Base-by-base conservation (phyloP, 2,329 filamentous ascomycete species). In the Paracorniculantispora psalliotae region DNA sequence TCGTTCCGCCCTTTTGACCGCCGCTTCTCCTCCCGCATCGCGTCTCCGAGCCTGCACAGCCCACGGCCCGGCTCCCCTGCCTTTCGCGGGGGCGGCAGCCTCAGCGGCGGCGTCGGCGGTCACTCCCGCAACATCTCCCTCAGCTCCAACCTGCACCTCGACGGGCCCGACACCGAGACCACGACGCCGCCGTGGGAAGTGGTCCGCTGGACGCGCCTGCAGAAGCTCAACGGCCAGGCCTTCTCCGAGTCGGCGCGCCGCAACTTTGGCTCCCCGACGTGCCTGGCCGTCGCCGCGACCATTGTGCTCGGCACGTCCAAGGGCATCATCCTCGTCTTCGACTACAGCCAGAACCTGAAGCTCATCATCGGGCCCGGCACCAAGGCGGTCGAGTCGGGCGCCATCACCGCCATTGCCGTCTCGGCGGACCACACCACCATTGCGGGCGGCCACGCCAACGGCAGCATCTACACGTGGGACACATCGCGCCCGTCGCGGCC, bases 401-500 rank as follows among this genome's bases (percentile, higher is more conserved):
- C 92, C 48, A 82, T 99, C 51, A 96, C 91, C 4, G 84, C 94
- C 1, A 79, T 99, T 60, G 91, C 94, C 5, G 86, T 97, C 60
- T 96, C 94, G 28, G 92, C 93, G 19, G 94, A 99, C 69, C 92
- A 97, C 72, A 89, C 90, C 1, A 96, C 93, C 1, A 82, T 99
- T 64, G 94, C 91, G 35, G 91, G 88, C 39, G 94, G 94, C 3
- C 93, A 99, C 80, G 87, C 86, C 0, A 91, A 88, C 66, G 96
- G 94, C 3, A 87, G 87, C 69, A 96, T 99, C 56, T 97, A 97
- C 69, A 99, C 93, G 0, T 99, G 96, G 96, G 96, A 99, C 71
- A 88, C 93, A 13, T 83, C 84, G 43, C 84, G 89, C 59, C 83
- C 89, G n/a, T 86, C 91, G 3, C 84, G 90, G 33, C 94, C 93